phyloP scores from a whole-genome alignment of 768 basidiomycete species.

The Phlebiopsis flavidoalba region DNA sequence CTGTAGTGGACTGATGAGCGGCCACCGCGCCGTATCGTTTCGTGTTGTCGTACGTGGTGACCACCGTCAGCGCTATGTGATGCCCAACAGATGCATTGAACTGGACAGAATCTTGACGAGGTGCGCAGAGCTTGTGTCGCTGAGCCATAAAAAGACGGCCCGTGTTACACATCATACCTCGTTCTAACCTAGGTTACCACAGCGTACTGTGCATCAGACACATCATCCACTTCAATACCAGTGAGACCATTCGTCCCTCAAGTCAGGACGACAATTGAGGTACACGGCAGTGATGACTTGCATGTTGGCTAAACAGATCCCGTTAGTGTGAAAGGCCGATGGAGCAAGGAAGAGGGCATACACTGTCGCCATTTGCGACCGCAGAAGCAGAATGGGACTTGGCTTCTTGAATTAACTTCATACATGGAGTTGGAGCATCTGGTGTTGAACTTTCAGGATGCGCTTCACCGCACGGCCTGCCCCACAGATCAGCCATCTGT shows the following conservation, averaged over 20 bases:
- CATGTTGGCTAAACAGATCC: constrained; percentile 77
- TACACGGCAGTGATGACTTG: constrained; percentile 99
- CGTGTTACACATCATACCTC: constrained; percentile 10
- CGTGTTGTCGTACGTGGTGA: constrained; percentile 68
- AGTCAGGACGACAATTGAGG: constrained; percentile 92
- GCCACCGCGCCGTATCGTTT: constrained; percentile 75
- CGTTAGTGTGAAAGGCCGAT: constrained; percentile 1
- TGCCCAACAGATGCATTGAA: constrained; percentile 10
- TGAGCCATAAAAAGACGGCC: constrained; percentile 60
- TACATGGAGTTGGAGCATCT: constrained; percentile 89
- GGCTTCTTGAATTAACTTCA: constrained; percentile 96
- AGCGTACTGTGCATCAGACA: constrained; percentile 80
- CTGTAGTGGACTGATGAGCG: constrained; percentile 42
- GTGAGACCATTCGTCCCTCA: constrained; percentile 98
- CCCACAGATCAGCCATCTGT: not conserved
- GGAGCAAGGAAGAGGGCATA: constrained; percentile 29
- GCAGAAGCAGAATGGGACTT: constrained; percentile 97
- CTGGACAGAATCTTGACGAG: constrained; percentile 94
- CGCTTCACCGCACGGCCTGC: constrained; percentile 94
- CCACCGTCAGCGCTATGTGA: constrained; percentile 10
- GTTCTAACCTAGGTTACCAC: not conserved
- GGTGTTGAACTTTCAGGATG: constrained; percentile 89
- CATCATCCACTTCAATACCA: constrained; percentile 87
- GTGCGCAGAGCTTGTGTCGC: constrained; percentile 91
- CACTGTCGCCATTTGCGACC: constrained; percentile 98